Evolutionary conservation across 164 flowering plant genomes (phyloP).

Genomic region (Vitis rupestris): DNA sequence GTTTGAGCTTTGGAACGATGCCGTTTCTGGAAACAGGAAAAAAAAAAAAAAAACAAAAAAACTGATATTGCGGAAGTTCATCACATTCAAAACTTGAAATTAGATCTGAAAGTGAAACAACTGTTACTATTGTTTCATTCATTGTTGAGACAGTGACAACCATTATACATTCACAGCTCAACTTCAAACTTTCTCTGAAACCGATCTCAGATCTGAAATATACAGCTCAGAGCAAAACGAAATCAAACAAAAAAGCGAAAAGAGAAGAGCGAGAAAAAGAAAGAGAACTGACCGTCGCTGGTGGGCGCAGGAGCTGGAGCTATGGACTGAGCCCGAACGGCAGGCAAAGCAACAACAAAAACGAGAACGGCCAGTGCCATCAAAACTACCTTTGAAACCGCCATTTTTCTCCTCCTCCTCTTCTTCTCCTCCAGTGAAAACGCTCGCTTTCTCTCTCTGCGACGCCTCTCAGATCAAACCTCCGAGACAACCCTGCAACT

Average conservation of each 20-base stretch:
- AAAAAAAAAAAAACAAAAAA: no score
- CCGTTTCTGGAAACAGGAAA: no score
- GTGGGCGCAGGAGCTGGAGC: constrained; percentile 60
- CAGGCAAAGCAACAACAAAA: constrained; percentile 35
- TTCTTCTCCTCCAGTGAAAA: neutral
- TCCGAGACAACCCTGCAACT: neutral
- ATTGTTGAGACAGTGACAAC: no score
- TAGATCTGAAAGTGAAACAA: no score
- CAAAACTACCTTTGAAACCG: constrained; percentile 29
- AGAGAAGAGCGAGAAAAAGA: neutral
- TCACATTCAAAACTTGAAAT: no score
- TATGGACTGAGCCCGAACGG: constrained; percentile 37
- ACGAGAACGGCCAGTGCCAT: constrained; percentile 22
- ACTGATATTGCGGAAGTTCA: no score
- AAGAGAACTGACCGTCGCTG: constrained; percentile 42
- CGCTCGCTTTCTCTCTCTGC: constrained; percentile 17
- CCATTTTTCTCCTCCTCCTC: constrained; percentile 24
- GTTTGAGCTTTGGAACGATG: no score
- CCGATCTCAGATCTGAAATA: neutral
- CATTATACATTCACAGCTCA: no score
- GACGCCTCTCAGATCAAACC: constrained; percentile 2
- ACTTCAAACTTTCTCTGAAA: no score
- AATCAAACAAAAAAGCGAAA: neutral
- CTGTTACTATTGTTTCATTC: no score
- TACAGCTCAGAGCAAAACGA: neutral